Evolutionary conservation across 208 protist species (phyloP), one percentile per base, ranked within the genome.

Genomic region (Lotmaria passim): DNA sequence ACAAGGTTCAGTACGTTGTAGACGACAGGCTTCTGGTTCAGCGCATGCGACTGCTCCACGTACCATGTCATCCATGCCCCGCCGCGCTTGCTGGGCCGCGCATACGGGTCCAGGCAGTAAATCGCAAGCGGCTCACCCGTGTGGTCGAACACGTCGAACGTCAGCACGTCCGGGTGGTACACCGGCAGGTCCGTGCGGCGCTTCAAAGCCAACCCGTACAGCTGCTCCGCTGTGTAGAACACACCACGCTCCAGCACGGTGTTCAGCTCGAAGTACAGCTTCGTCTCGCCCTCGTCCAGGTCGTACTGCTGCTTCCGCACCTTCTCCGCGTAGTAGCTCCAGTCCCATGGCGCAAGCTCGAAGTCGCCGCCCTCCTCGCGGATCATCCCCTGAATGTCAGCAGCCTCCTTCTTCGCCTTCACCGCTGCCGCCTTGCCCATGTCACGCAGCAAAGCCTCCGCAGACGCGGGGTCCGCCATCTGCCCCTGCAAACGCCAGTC

Each of bases 61-160:
- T 73, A 85, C 55, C 62, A 83, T n/a, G 75, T 84, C 76, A 85
- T 86, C 81, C 83, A 86, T 47, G 78, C 77, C 24, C 83, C 83
- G 21, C 83, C 83, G 12, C 66, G 66, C 75, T 86, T 86, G 75
- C 61, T 85, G 3, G 76, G 19, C 19, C 83, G 83, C 3, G 80
- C 69, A 66, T 75, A 89, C 4, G 73, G 77, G 63, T 86, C 83
- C 15, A 85, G 57, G 67, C 60, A 73, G 60, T 69, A 86, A 17
- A 89, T 66, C 31, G 83, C 83, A 26, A 86, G 63, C 12, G 69
- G 28, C 24, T 50, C 59, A 52, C 55, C 72, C 7, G 68, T 65
- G 50, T 41, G 19, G 57, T 84, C 80, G 12, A 86, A 78, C 24
- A 82, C 55, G 50, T 86, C 78, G 52, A 81, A 89, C 17, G 47